Percentiles rank a stretch among this genome's conserved stretches.
Conservation (phyloP, 2,329 filamentous ascomycete species). For the Capronia coronata region DNA sequence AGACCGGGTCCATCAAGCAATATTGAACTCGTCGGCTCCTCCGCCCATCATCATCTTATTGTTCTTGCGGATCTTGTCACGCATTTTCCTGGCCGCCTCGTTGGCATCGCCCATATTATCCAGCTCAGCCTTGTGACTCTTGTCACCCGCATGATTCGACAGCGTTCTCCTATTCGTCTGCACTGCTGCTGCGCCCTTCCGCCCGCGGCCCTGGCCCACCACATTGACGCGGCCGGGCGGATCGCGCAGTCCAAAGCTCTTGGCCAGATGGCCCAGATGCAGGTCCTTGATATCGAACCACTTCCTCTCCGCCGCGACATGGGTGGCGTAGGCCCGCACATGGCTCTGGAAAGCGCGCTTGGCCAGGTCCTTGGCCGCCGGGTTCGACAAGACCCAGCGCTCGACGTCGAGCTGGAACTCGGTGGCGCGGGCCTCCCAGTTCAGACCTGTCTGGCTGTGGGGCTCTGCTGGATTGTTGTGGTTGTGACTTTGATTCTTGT, state of each 20-base stretch:
- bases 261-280: slow-evolving; percentile 87
- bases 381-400: slow-evolving; percentile 57
- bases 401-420: slow-evolving; percentile 62
- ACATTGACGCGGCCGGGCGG: slow-evolving; percentile 70
- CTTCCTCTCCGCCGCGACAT: slow-evolving; percentile 72
- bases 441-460: slow-evolving; percentile 32
- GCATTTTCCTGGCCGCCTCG: slow-evolving; percentile 49
- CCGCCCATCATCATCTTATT: slow-evolving; percentile 45
- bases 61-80: slow-evolving; percentile 45
- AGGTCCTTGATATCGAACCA: slow-evolving; percentile 90
- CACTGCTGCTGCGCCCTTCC: slow-evolving; percentile 34
- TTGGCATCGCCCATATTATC: slow-evolving; percentile 35
- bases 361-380: slow-evolving; percentile 69
- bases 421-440: slow-evolving; percentile 60
- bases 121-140: slow-evolving; percentile 9
- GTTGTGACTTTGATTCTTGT: slow-evolving; percentile 13
- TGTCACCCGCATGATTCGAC: slow-evolving; percentile 28
- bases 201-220: slow-evolving; percentile 35
- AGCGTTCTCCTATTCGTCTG: slow-evolving; percentile 21
- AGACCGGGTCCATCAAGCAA: slow-evolving; percentile 37
- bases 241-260: slow-evolving; percentile 85
- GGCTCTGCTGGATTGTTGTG: background rate
- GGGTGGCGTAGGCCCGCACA: slow-evolving; percentile 89
- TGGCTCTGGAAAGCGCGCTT: slow-evolving; percentile 85
- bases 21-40: slow-evolving; percentile 53